phyloP scores from a whole-genome alignment of 306 rosid species.

The Prunus kanzakura region DNA sequence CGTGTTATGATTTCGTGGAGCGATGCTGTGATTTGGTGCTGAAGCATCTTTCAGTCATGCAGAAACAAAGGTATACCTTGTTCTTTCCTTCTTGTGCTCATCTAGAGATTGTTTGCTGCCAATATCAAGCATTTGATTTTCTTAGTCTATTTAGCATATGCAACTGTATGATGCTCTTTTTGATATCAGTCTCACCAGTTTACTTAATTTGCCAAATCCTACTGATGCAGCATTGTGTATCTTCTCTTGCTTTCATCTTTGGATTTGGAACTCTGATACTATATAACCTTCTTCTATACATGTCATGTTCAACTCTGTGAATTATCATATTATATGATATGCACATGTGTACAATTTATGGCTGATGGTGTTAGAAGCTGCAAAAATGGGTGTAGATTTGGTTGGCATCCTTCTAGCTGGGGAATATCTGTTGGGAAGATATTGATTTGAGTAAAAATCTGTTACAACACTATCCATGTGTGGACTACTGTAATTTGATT shows the following conservation, averaged over 20 bases:
- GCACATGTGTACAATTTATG: not conserved
- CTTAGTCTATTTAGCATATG: not conserved
- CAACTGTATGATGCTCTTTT: not conserved
- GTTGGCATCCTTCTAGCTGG: not conserved
- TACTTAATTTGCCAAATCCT: no score
- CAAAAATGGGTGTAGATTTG: not conserved
- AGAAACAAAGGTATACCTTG: conserved; percentile 61
- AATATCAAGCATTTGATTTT: not conserved
- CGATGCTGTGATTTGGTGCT: conserved; percentile 64
- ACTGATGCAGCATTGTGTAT: no score
- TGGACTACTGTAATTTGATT: not conserved
- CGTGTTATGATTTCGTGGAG: conserved; percentile 87
- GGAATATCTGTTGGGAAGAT: not conserved
- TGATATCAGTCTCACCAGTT: not conserved
- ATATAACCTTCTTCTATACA: not conserved
- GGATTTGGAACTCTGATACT: no score
- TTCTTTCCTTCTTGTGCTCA: not conserved
- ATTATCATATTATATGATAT: not conserved
- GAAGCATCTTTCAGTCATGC: conserved; percentile 73
- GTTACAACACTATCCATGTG: not conserved
- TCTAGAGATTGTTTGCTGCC: not conserved
- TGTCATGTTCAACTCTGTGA: not conserved
- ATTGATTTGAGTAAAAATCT: not conserved
- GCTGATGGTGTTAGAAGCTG: not conserved
- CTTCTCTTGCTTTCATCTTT: no score